Percentiles rank a stretch among this genome's conserved stretches.
Evolutionary conservation across 352 stramenopile genomes (phyloP).

Genomic region (Peronospora tabacina): DNA sequence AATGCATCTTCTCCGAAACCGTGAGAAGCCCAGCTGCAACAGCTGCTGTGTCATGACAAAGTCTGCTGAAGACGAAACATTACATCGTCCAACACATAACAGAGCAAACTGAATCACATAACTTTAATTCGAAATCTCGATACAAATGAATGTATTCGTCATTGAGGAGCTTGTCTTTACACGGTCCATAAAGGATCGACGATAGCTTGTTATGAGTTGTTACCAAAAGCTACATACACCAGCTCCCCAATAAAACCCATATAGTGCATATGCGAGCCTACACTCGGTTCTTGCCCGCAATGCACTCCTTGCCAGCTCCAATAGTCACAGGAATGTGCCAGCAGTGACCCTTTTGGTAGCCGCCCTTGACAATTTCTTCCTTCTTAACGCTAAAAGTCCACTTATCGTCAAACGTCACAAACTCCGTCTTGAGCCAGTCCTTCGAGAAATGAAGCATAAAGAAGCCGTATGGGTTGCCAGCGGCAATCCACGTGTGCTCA

Average conservation of each 20-base stretch:
- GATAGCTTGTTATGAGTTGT: too few species aligned
- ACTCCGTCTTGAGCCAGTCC: slow-evolving; percentile 80
- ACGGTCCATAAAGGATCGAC: too few species aligned
- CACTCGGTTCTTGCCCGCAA: slow-evolving; percentile 22
- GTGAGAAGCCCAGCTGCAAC: not conserved
- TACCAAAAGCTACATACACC: slow-evolving; percentile 14
- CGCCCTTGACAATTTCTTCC: slow-evolving; percentile 67
- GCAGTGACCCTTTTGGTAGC: slow-evolving; percentile 76
- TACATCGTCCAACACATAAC: not conserved
- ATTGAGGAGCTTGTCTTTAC: not conserved
- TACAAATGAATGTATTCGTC: not conserved
- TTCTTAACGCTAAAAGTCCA: slow-evolving; percentile 78
- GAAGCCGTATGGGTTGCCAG: slow-evolving; percentile 79
- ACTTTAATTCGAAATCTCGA: too few species aligned
- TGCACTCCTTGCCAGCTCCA: slow-evolving; percentile 56
- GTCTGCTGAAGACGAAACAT: not conserved
- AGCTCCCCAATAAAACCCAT: slow-evolving; percentile 3
- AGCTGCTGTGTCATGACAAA: slow-evolving; percentile 10
- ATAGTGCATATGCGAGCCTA: slow-evolving; percentile 4
- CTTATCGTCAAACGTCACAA: slow-evolving; percentile 71
- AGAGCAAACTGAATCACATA: too few species aligned
- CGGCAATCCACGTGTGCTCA: slow-evolving; percentile 70
- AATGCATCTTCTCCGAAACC: slow-evolving; percentile 1
- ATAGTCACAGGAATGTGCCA: slow-evolving; percentile 77
- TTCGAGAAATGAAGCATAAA: slow-evolving; percentile 80